Percentiles rank a stretch among this genome's conserved stretches.
Conservation (phyloP, 192 early-diverging fungal genomes). For the Dispira simplex region DNA sequence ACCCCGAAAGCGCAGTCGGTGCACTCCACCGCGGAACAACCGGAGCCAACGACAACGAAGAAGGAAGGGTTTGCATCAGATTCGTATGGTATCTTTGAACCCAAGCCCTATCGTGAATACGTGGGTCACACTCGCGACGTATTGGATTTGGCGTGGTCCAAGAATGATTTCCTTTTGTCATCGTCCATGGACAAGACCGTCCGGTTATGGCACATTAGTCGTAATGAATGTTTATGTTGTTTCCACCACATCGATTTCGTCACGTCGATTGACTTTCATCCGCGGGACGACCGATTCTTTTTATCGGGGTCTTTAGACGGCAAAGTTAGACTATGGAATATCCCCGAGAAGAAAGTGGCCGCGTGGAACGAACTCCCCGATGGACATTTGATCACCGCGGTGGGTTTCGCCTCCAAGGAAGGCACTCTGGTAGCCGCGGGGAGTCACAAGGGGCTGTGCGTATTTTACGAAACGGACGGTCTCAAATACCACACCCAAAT, state of each 20-base stretch:
- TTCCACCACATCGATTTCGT: slow-evolving; percentile 70
- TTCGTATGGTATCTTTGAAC: slow-evolving; percentile 30
- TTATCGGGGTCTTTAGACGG: slow-evolving; percentile 68
- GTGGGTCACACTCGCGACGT: slow-evolving; percentile 58
- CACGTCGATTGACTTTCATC: slow-evolving; percentile 65
- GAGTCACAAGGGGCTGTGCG: slow-evolving; percentile 54
- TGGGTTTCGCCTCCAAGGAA: slow-evolving; percentile 51
- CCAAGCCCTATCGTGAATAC: slow-evolving; percentile 55
- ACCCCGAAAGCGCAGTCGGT: slow-evolving; percentile 11
- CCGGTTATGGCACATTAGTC: slow-evolving; percentile 66
- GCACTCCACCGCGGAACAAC: slow-evolving; percentile 10
- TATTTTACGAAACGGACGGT: slow-evolving; percentile 71
- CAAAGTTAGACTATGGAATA: slow-evolving; percentile 68
- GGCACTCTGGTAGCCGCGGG: slow-evolving; percentile 61
- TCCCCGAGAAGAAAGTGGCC: slow-evolving; percentile 55
- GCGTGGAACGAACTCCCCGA: slow-evolving; percentile 60
- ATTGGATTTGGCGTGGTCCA: slow-evolving; percentile 52
- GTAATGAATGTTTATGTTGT: slow-evolving; percentile 55
- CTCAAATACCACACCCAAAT: slow-evolving; percentile 76
- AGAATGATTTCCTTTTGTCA: slow-evolving; percentile 64
- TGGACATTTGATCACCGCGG: slow-evolving; percentile 58
- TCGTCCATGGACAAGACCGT: slow-evolving; percentile 75
- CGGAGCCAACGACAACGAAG: slow-evolving; percentile 6
- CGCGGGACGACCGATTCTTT: slow-evolving; percentile 66
- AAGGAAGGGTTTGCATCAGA: neutral